Conservation (phyloP, 176 grass and related monocot species). For the Zoysia pacifica region DNA sequence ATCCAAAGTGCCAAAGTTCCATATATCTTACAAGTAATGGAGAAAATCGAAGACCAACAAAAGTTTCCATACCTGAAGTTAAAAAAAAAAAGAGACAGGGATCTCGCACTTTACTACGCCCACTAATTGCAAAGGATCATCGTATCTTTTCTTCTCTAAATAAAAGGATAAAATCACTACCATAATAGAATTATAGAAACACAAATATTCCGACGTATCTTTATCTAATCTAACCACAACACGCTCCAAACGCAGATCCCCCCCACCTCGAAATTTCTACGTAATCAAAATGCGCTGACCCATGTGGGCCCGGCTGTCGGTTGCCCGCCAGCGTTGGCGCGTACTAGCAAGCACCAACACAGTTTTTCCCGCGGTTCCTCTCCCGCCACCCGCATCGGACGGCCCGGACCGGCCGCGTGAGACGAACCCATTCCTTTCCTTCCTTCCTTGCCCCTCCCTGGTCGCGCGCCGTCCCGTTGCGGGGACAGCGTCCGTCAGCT, state of each 20-base stretch:
- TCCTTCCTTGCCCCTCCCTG: conserved; percentile 41
- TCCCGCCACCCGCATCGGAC: conserved; percentile 21
- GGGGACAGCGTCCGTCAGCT: not conserved
- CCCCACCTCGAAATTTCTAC: not conserved
- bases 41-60: too few species aligned
- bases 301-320: not conserved
- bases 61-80: not conserved
- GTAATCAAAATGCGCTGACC: not conserved
- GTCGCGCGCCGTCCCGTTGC: not conserved
- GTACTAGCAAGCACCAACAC: not conserved
- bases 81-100: not conserved
- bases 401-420: not conserved
- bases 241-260: not conserved
- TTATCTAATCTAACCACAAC: not conserved
- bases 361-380: conserved; percentile 35
- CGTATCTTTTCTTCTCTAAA: not conserved
- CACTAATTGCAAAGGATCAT: not conserved
- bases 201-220: not conserved
- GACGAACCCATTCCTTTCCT: conserved; percentile 49
- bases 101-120: not conserved
- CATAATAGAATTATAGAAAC: not conserved
- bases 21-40: not conserved
- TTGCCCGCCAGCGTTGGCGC: not conserved
- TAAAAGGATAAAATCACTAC: not conserved
- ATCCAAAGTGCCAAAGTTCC: not conserved